Evolutionary conservation across 116 monocot species (phyloP).

Genomic region (Zostera marina): DNA sequence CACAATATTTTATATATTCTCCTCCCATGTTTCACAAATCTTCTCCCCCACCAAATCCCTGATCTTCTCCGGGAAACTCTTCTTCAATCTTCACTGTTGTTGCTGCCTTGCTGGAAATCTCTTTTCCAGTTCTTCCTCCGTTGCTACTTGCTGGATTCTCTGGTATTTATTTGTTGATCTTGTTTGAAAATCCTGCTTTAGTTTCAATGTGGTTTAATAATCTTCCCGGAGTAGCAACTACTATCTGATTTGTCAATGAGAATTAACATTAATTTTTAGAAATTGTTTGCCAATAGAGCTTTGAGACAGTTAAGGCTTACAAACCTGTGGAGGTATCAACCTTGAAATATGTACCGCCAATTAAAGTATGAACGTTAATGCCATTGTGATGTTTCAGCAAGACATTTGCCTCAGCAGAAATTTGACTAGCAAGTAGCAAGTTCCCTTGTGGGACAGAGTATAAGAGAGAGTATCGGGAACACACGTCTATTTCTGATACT

Average conservation of each 20-base stretch:
- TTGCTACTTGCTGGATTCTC: too few species aligned
- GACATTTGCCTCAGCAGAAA: conserved; percentile 87
- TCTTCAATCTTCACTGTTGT: too few species aligned
- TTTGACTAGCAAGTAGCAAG: conserved; percentile 92
- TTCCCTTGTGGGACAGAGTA: conserved; percentile 91
- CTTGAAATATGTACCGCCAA: conserved; percentile 94
- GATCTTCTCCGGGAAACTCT: too few species aligned
- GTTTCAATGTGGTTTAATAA: conserved; percentile 92
- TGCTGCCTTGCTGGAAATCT: too few species aligned
- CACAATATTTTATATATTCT: too few species aligned
- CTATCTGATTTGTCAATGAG: conserved; percentile 29
- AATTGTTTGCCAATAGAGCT: background rate
- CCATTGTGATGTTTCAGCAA: conserved; percentile 61
- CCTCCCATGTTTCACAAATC: too few species aligned
- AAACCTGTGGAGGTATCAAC: conserved; percentile 93
- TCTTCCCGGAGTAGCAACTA: conserved; percentile 95
- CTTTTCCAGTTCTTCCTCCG: too few species aligned
- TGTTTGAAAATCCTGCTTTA: conserved; percentile 79
- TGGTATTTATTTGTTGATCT: too few species aligned
- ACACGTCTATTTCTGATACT: conserved; percentile 21
- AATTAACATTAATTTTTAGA: background rate
- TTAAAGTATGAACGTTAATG: conserved; percentile 68
- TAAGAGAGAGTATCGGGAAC: conserved; percentile 51
- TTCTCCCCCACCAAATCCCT: too few species aligned
- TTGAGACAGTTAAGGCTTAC: background rate